Base-by-base conservation (phyloP, 2,329 filamentous ascomycete species). In the Ceratocystiopsis brevicomis region DNA sequence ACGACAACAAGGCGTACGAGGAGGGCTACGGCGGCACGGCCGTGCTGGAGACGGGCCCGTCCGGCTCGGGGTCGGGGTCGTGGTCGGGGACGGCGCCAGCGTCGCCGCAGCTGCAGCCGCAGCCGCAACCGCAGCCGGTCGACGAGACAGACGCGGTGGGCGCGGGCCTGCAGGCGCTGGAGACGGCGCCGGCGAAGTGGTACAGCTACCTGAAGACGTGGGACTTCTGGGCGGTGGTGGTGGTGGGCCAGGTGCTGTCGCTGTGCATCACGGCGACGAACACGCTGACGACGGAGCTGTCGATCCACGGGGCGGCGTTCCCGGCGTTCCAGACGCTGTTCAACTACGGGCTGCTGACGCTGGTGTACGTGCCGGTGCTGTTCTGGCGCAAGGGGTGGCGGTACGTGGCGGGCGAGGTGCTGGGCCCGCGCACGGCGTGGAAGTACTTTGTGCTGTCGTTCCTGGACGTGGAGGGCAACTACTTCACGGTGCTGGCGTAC, bases 261-360 rank as follows among this genome's bases (percentile, higher is more conserved):
- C 74, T 98, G 46, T 87, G 85, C 65, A 90, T 93, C 61, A 95
- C 87, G 1, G 77, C 75, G 30, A 95, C 87, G 41, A 94, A 92
- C 67, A 96, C 90, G 40, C 84, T 96, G 56, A 83, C 81, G 35
- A 74, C 71, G 21, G 73, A 95, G 44, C 75, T 98, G 30, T 69
- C 68, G 45, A 53, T 58, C 11, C 60, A 63, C 6, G 71, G 76
- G 41, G 87, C 81, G 51, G 85, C 74, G 48, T 92, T 96, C 52
- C 90, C 90, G 9, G 85, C 90, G 44, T 94, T 96, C 66, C 90
- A 98, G 64, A 85, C 83, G 30, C 73, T 96, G 54, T 92, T 95
- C 71, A 94, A 90, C 63, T 98, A 98, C 62, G 70, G 86, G 38
- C 63, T 95, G 41, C 71, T 98, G 50, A 79, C 79, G 48, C 44